Conservation (phyloP, 495 filamentous ascomycete species). For the Talaromyces thailandensis region DNA sequence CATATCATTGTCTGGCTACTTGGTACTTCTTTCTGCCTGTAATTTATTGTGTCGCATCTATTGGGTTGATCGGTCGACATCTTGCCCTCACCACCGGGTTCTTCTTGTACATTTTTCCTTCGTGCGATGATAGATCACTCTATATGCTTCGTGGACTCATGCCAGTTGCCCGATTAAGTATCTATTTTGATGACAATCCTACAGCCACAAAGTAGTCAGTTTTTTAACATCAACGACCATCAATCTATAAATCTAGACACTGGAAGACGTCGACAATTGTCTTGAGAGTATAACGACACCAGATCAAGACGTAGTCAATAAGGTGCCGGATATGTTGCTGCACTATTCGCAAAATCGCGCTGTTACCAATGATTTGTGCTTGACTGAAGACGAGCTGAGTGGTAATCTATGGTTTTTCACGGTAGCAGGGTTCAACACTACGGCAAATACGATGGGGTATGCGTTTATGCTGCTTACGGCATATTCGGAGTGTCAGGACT, state of each 20-base stretch:
- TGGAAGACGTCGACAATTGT: neutral
- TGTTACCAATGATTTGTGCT: conserved; percentile 8
- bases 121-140: neutral
- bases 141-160: neutral
- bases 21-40: neutral
- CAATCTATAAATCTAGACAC: neutral
- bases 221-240: no score
- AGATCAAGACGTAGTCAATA: conserved; percentile 8
- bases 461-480: conserved; percentile 38
- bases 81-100: neutral
- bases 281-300: neutral
- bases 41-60: neutral
- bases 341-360: conserved; percentile 20
- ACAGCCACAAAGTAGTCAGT: no score
- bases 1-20: neutral
- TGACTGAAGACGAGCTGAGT: conserved; percentile 29
- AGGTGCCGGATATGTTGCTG: conserved; percentile 30
- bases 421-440: conserved; percentile 47
- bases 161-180: no score
- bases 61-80: neutral
- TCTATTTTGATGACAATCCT: no score
- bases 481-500: conserved; percentile 37
- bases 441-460: conserved; percentile 41
- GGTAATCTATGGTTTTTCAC: conserved; percentile 48
- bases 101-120: neutral